Evolutionary conservation across 2,329 filamentous ascomycete species (phyloP).

Genomic region (Cladosporium sp.): DNA sequence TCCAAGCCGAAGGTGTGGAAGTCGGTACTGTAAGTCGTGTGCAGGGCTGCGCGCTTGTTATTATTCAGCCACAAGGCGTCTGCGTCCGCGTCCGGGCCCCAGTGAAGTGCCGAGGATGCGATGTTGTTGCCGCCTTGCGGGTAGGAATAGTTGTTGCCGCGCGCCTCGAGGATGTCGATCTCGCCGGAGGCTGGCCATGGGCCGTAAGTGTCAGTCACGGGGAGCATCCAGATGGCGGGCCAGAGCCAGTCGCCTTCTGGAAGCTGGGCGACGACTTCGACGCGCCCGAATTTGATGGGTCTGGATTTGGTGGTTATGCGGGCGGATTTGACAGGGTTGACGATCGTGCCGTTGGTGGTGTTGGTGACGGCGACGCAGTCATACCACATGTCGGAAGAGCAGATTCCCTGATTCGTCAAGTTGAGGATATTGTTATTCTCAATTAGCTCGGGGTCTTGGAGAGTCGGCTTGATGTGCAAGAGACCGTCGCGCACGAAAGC

Average conservation of each 20-base stretch:
- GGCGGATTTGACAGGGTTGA: constrained; percentile 71
- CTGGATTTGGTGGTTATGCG: constrained; percentile 70
- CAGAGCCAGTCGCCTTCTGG: constrained; percentile 79
- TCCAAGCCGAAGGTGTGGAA: constrained; percentile 78
- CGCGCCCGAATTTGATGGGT: constrained; percentile 70
- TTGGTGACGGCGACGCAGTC: constrained; percentile 69
- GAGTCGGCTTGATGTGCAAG: constrained; percentile 69
- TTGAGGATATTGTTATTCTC: constrained; percentile 62
- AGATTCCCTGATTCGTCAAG: constrained; percentile 58
- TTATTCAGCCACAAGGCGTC: constrained; percentile 82
- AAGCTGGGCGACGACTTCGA: constrained; percentile 72
- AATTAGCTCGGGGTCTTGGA: constrained; percentile 63
- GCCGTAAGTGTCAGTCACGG: constrained; percentile 65
- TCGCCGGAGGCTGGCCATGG: constrained; percentile 73
- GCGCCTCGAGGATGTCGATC: constrained; percentile 75
- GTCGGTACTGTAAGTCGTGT: constrained; percentile 62
- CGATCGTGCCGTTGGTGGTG: constrained; percentile 67
- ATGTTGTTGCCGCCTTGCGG: constrained; percentile 74
- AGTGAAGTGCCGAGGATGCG: constrained; percentile 71
- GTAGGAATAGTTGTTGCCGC: constrained; percentile 77
- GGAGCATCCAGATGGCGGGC: constrained; percentile 91
- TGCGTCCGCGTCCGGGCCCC: constrained; percentile 65
- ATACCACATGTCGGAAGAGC: constrained; percentile 54
- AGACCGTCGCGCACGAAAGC: constrained; percentile 63
- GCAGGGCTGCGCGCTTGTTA: constrained; percentile 66